Base-by-base conservation (phyloP, 345 rosid species). In the Lumnitzera littorea region DNA sequence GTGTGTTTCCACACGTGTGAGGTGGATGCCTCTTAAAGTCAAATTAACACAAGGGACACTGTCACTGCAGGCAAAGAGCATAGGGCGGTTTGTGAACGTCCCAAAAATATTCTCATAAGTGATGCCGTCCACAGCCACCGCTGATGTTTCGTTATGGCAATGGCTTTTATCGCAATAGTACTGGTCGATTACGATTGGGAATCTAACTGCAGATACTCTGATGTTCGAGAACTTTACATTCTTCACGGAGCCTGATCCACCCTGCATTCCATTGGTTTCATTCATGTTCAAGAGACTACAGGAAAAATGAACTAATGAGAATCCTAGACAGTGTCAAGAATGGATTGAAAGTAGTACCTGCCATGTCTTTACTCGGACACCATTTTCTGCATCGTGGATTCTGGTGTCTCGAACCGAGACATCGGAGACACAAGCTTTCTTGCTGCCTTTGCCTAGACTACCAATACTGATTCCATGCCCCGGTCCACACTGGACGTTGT, bases 391-490 rank as follows among this genome's bases (percentile, higher is more conserved):
- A 15, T 53, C 8, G 27, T 62, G 69, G 49, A 73, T 71, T 14
- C 60, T 51, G 10, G 68, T 63, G 36, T 70, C 63, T 10, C 31
- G 49, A 36, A 73, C 78, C 3, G 64, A 70, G 29, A 77, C 55
- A 53, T 77, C 62, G 5, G 72, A 70, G 15, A 73, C 81, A 12
- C 81, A 73, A 5, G 75, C 81, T 54, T 10, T 62, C 2, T 75
- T 64, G 41, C 67, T 71, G 59, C 49, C 60, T 43, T 23, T 36
- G 14, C 81, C 81, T 5, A 73, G 73, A 17, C 81, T 77, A 5
- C 78, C 78, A 47, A 77, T 73, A 56, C 81, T 77, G 73, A 77
- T 77, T 29, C 81, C 78, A 46, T 77, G 78, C 51, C 78, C 58
- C 5, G 78, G 78, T 49, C 75, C 78, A 41, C 81, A 77, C 10